Conservation (phyloP, 2,329 filamentous ascomycete genomes). For the Meredithiella fracta region DNA sequence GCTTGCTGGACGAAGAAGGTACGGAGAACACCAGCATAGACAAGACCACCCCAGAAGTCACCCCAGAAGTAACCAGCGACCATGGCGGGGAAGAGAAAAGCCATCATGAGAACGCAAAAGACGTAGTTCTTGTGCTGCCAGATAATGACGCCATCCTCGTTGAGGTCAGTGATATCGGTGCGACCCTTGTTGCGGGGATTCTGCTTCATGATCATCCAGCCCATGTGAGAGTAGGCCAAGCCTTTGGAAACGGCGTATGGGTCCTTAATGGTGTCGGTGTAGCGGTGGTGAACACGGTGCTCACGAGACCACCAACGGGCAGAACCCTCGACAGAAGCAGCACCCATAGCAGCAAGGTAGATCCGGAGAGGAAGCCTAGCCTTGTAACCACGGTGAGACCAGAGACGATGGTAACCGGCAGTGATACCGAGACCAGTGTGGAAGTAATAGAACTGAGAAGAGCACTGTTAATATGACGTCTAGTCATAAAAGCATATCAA, state of each 20-base stretch:
- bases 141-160: slow-evolving; percentile 69
- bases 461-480: background rate
- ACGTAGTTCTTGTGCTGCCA: slow-evolving; percentile 83
- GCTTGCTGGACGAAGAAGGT: slow-evolving; percentile 86
- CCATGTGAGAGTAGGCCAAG: slow-evolving; percentile 59
- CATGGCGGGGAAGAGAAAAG: slow-evolving; percentile 55
- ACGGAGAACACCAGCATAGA: slow-evolving; percentile 72
- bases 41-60: slow-evolving; percentile 66
- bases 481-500: background rate
- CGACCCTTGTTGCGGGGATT: slow-evolving; percentile 79
- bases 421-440: slow-evolving; percentile 69
- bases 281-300: slow-evolving; percentile 77
- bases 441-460: slow-evolving; percentile 46
- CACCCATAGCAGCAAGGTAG: slow-evolving; percentile 66
- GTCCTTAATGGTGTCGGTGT: slow-evolving; percentile 85
- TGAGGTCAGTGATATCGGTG: slow-evolving; percentile 75
- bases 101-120: slow-evolving; percentile 64
- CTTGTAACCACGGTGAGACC: slow-evolving; percentile 75
- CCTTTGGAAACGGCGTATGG: slow-evolving; percentile 85
- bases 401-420: slow-evolving; percentile 51
- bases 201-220: slow-evolving; percentile 90
- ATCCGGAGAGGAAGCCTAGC: slow-evolving; percentile 60
- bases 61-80: slow-evolving; percentile 65
- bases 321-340: slow-evolving; percentile 70
- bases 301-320: slow-evolving; percentile 80